Base-by-base conservation (phyloP, 371 early-diverging fungal genomes). In the Syncephalastrum contaminatum region DNA sequence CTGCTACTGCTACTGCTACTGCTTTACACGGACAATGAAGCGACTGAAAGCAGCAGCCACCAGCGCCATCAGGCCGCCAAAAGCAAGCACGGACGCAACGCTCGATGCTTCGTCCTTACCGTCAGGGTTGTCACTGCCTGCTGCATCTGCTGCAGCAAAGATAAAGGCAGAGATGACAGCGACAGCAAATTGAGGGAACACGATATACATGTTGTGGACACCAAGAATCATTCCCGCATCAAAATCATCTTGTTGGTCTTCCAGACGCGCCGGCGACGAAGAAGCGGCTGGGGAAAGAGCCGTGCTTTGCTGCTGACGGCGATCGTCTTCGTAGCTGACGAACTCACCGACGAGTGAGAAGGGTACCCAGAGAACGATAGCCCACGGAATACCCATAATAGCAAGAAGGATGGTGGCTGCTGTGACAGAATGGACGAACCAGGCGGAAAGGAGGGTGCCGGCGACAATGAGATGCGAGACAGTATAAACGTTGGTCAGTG, bases 141-240 rank as follows among this genome's bases (percentile, higher is more conserved):
- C 57, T 7, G 72, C 59, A 19, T 76, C 75, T 4, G 79, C 61
- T 27, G 73, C 56, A 0, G 73, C 76, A 64, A 86, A 83, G 7
- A 86, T 73, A 41, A 75, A 56, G 4, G 83, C 69, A 6, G 84
- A 73, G 8, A 83, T 75, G 54, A 83, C 58, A 2, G 86, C 82
- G 16, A 83, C 81, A 2, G 69, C 75, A 70, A 86, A 86, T 58
- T 93, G 93, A 4, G 93, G 93, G 46, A 90, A 73, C 3, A 90
- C 91, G 54, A 93, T 85, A 55, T 89, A 91, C 72, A 91, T 83
- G 62, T 93, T 93, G 59, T 90, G 90, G 13, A 93, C 88, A 1
- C 92, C 93, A 7, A 93, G 64, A 4, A 90, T 81, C 69, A 88
- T 76, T 4, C 92, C 92, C 0, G 84, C 82, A 54, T 79, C 79